A percentile compares a stretch with the other conserved stretches of the same genome.
phyloP scores from a whole-genome alignment of 192 early-diverging fungal species.

The Backusella westeae region DNA sequence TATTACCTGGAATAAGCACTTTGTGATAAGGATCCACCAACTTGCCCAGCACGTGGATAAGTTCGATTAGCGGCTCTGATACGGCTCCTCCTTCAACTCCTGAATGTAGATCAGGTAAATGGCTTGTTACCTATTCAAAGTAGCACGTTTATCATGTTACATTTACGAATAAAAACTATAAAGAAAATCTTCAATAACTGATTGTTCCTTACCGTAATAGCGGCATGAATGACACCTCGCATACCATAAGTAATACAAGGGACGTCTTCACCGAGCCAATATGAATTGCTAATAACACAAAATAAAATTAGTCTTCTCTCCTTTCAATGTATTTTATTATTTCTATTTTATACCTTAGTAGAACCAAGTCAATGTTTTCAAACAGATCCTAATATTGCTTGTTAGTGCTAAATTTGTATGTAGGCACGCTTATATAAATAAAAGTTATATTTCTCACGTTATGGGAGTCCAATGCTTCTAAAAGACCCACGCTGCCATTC shows the following conservation, averaged over 20 bases:
- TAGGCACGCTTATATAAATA: not conserved
- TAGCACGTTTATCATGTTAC: not conserved
- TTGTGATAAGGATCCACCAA: slow-evolving; percentile 51
- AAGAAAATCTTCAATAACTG: too few species aligned
- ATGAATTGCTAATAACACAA: slow-evolving; percentile 58
- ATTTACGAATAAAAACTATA: too few species aligned
- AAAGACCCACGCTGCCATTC: slow-evolving; percentile 64
- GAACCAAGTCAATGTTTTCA: slow-evolving; percentile 47
- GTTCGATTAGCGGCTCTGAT: slow-evolving; percentile 64
- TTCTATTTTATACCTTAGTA: slow-evolving; percentile 38
- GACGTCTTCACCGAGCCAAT: slow-evolving; percentile 73
- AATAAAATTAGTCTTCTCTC: not conserved
- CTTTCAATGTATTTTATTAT: not conserved
- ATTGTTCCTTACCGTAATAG: slow-evolving; percentile 41
- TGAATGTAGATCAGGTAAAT: slow-evolving; percentile 59
- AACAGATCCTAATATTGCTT: slow-evolving; percentile 24
- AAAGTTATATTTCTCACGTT: slow-evolving; percentile 28
- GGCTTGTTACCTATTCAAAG: slow-evolving; percentile 22
- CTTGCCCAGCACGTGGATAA: slow-evolving; percentile 56
- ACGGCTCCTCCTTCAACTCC: slow-evolving; percentile 73
- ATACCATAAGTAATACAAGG: slow-evolving; percentile 79
- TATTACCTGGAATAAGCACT: slow-evolving; percentile 56
- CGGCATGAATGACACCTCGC: slow-evolving; percentile 68
- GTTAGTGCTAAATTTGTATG: not conserved
- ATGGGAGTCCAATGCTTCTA: slow-evolving; percentile 44